A percentile compares a stretch with the other conserved stretches of the same genome.
phyloP scores from a whole-genome alignment of 345 rosid genomes.

The Moringa oleifera region DNA sequence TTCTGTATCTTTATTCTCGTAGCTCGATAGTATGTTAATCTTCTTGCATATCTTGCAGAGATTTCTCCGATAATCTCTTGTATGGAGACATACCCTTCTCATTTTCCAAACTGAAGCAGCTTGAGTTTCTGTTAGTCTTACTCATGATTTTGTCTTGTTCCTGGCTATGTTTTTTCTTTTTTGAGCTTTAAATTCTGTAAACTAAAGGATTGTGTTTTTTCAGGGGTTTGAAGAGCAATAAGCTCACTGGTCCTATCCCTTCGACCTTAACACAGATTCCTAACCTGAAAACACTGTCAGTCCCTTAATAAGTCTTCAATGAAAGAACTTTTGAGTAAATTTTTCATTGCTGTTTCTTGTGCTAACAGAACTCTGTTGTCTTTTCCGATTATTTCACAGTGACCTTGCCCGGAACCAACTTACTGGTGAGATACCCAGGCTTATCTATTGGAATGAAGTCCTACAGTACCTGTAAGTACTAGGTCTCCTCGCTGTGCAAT shows the following conservation, averaged over 20 bases:
- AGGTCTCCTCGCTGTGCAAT: too few relatives aligned
- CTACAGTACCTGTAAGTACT: constrained; percentile 91
- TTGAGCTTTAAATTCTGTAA: too few relatives aligned
- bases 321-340: not conserved
- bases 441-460: constrained; percentile 95
- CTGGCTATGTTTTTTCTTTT: too few relatives aligned
- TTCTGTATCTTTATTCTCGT: not conserved
- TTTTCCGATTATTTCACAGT: constrained; percentile 23
- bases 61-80: constrained; percentile 61
- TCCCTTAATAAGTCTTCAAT: not conserved
- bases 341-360: not conserved
- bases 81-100: constrained; percentile 91
- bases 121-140: constrained; percentile 53
- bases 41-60: constrained; percentile 38
- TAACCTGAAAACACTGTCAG: constrained; percentile 77
- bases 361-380: too few relatives aligned
- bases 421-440: constrained; percentile 76
- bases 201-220: not conserved
- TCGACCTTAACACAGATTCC: constrained; percentile 90
- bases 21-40: not conserved
- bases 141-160: not conserved
- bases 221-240: constrained; percentile 85
- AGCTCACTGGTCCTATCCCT: constrained; percentile 85
- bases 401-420: constrained; percentile 87
- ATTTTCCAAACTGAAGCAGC: constrained; percentile 71